A percentile compares a stretch with the other conserved stretches of the same genome.
Conservation (phyloP, 192 early-diverging fungal genomes). For the Gonapodya prolifera region DNA sequence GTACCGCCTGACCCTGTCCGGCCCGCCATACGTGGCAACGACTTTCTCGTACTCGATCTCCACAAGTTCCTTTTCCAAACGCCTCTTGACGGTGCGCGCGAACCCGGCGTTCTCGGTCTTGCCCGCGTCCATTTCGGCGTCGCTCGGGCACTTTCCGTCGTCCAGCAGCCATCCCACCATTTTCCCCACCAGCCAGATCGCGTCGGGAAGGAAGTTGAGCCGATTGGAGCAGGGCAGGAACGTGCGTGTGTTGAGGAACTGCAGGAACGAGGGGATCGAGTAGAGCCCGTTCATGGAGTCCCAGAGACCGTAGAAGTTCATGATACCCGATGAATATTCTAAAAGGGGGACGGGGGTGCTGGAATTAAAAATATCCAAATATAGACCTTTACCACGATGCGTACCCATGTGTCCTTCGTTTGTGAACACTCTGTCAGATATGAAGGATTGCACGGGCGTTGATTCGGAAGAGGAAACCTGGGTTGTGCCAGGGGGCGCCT, state of each 20-base stretch:
- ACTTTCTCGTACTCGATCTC: background rate
- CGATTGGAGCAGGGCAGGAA: background rate
- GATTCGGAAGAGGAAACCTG: background rate
- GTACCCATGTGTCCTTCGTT: background rate
- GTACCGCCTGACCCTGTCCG: background rate
- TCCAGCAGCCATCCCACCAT: slow-evolving; percentile 1
- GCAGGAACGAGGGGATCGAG: background rate
- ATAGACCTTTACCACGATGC: background rate
- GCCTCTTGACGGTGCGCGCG: background rate
- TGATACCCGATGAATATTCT: slow-evolving; percentile 1
- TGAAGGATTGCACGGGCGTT: background rate
- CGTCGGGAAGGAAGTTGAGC: slow-evolving; percentile 1
- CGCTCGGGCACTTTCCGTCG: background rate
- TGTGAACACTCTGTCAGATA: background rate
- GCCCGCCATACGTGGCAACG: background rate
- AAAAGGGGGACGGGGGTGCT: background rate
- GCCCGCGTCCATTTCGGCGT: background rate
- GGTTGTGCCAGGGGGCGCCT: background rate
- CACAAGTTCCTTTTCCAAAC: slow-evolving; percentile 1
- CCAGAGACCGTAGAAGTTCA: background rate
- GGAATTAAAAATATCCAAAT: background rate
- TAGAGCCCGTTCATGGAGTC: background rate
- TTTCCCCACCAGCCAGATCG: background rate
- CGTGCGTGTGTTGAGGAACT: background rate
- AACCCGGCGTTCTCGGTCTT: background rate